A percentile compares a stretch with the other conserved stretches of the same genome.
phyloP scores from a whole-genome alignment of 805 yeast genomes.

The Schwanniomyces sp. region DNA sequence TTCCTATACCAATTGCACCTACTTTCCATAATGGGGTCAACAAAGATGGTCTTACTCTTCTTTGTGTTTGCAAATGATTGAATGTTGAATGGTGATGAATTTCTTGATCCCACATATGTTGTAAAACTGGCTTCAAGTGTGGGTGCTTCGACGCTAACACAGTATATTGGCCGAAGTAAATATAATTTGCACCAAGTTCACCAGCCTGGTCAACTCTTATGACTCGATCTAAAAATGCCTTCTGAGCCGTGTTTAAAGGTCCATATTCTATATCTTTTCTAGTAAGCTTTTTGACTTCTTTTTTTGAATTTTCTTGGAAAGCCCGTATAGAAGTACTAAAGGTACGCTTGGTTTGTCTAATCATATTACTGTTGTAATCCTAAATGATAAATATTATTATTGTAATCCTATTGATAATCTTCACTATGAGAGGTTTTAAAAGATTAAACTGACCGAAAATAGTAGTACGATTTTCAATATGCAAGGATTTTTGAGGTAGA shows the following conservation, averaged over 20 bases:
- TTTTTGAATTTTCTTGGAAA: slow-evolving; percentile 2
- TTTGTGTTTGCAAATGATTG: slow-evolving; percentile 68
- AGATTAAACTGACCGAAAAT: no score
- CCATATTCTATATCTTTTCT: slow-evolving; percentile 35
- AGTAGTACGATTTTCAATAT: no score
- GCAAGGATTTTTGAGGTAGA: no score
- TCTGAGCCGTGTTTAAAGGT: slow-evolving; percentile 51
- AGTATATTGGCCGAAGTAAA: slow-evolving; percentile 85
- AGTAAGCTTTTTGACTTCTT: slow-evolving; percentile 15
- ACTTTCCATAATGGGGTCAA: slow-evolving; percentile 91
- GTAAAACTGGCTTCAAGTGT: slow-evolving; percentile 71
- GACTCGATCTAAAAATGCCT: slow-evolving; percentile 68
- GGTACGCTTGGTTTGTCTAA: background rate
- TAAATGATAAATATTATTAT: no score
- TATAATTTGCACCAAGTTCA: slow-evolving; percentile 92
- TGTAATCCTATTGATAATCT: no score
- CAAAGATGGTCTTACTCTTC: slow-evolving; percentile 87
- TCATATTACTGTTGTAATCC: background rate
- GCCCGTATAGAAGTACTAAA: background rate
- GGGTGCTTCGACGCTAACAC: slow-evolving; percentile 73
- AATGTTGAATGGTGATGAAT: slow-evolving; percentile 86
- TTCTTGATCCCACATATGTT: slow-evolving; percentile 99
- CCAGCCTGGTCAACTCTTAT: slow-evolving; percentile 98
- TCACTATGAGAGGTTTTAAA: no score
- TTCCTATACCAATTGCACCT: slow-evolving; percentile 87